These are phyloP conservation scores for Pilasporangium apinafurcum DNA, from an alignment of 352 stramenopile species.

Conservation along the genomic window DNA sequence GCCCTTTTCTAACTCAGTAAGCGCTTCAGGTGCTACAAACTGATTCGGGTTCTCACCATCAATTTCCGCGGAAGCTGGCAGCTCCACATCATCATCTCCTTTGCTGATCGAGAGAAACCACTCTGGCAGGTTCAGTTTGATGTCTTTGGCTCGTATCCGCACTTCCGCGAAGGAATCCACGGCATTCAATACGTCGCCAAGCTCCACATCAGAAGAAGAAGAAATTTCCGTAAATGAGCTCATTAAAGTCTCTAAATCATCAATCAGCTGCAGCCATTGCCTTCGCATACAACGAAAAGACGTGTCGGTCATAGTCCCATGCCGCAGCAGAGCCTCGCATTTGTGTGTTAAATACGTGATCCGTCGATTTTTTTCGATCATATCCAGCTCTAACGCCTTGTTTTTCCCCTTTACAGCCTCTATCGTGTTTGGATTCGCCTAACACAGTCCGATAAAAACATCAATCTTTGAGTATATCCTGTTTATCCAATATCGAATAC, in stretches of 20 bases:
- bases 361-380: conserved; percentile 80
- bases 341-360: conserved; percentile 60
- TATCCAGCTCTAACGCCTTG: conserved; percentile 60
- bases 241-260: conserved; percentile 34
- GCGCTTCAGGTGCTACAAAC: conserved; percentile 22
- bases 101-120: conserved; percentile 64
- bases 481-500: conserved; percentile 1
- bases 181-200: conserved; percentile 21
- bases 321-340: conserved; percentile 62
- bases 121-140: conserved; percentile 52
- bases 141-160: conserved; percentile 25
- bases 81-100: conserved; percentile 25
- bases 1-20: conserved; percentile 32
- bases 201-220: conserved; percentile 24
- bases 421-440: conserved; percentile 74
- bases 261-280: conserved; percentile 63
- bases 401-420: conserved; percentile 72
- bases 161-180: conserved; percentile 38
- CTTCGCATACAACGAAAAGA: conserved; percentile 50
- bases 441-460: neutral
- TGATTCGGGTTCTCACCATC: conserved; percentile 9
- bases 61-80: conserved; percentile 2
- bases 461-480: neutral
- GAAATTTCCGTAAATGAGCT: no score
- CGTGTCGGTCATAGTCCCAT: conserved; percentile 31